Evolutionary conservation across 495 filamentous ascomycete genomes (phyloP).

Genomic region (Patellaria atrata): DNA sequence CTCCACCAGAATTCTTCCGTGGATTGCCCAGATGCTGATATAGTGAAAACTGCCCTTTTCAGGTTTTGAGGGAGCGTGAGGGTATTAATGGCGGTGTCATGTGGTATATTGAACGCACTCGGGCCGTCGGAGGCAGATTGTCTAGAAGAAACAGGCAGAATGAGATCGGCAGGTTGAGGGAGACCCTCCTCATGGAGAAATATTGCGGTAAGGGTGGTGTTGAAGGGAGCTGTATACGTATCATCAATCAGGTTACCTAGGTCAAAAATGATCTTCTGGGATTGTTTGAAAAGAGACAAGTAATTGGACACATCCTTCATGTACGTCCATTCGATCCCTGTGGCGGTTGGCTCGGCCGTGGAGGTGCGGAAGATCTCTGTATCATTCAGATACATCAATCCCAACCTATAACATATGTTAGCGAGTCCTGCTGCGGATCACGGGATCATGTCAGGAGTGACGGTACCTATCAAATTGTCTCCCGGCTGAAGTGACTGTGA

Average conservation of each 20-base stretch:
- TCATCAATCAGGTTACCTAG: conserved; percentile 63
- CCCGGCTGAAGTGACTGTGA: conserved; percentile 62
- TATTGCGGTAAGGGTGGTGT: conserved; percentile 65
- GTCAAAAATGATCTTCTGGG: conserved; percentile 72
- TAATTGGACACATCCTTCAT: conserved; percentile 74
- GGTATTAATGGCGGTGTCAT: conserved; percentile 43
- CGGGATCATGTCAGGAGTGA: neutral
- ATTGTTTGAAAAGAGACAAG: conserved; percentile 46
- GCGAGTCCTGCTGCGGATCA: neutral
- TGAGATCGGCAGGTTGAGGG: conserved; percentile 42
- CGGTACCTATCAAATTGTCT: conserved; percentile 49
- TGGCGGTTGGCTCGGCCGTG: conserved; percentile 62
- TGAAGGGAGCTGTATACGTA: conserved; percentile 66
- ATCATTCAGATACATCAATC: conserved; percentile 66
- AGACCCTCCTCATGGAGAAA: conserved; percentile 45
- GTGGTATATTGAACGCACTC: conserved; percentile 59
- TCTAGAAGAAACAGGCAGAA: conserved; percentile 62
- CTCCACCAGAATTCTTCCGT: conserved; percentile 84
- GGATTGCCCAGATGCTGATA: conserved; percentile 65
- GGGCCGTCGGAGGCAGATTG: conserved; percentile 37
- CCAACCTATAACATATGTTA: conserved; percentile 37
- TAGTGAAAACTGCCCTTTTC: conserved; percentile 56
- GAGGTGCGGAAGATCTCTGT: conserved; percentile 75
- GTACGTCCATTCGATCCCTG: conserved; percentile 63
- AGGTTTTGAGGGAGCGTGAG: conserved; percentile 46